Percentiles rank a stretch among this genome's conserved stretches.
Conservation (phyloP, 2,329 filamentous ascomycete genomes). For the Fusarium kyushuense region DNA sequence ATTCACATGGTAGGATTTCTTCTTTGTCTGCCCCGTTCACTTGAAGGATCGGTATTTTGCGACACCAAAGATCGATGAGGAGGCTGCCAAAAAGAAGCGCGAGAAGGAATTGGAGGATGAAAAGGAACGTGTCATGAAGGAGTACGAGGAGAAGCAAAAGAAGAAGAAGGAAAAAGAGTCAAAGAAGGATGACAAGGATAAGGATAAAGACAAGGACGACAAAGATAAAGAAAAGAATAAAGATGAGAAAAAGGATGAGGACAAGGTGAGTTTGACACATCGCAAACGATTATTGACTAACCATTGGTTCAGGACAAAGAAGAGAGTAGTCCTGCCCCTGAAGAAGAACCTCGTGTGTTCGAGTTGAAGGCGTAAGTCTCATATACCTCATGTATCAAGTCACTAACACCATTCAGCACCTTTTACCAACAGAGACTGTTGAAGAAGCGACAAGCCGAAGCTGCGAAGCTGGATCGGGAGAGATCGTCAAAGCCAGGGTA, state of each 20-base stretch:
- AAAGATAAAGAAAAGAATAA: slow-evolving; percentile 54
- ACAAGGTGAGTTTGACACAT: slow-evolving; percentile 20
- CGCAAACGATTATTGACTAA: neutral
- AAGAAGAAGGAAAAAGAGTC: slow-evolving; percentile 74
- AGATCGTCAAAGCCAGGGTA: slow-evolving; percentile 80
- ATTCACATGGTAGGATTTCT: slow-evolving; percentile 73
- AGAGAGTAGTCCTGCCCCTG: slow-evolving; percentile 30
- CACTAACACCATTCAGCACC: slow-evolving; percentile 61
- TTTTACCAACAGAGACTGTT: slow-evolving; percentile 90
- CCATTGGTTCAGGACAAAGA: slow-evolving; percentile 33
- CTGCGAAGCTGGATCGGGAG: slow-evolving; percentile 82
- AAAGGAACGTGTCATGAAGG: slow-evolving; percentile 74
- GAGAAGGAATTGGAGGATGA: slow-evolving; percentile 74
- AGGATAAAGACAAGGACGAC: slow-evolving; percentile 56
- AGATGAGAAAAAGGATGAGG: slow-evolving; percentile 41
- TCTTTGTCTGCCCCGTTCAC: slow-evolving; percentile 88
- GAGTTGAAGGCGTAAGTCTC: slow-evolving; percentile 77
- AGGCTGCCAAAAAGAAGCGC: slow-evolving; percentile 69
- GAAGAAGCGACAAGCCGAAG: slow-evolving; percentile 67
- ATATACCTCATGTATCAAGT: neutral
- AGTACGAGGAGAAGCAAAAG: slow-evolving; percentile 79
- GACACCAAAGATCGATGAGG: slow-evolving; percentile 77
- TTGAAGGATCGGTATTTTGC: slow-evolving; percentile 87
- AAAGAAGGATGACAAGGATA: slow-evolving; percentile 59
- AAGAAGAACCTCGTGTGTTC: slow-evolving; percentile 82